Evolutionary conservation across 805 yeast species (phyloP).

Genomic region (Candida sanyiensis): DNA sequence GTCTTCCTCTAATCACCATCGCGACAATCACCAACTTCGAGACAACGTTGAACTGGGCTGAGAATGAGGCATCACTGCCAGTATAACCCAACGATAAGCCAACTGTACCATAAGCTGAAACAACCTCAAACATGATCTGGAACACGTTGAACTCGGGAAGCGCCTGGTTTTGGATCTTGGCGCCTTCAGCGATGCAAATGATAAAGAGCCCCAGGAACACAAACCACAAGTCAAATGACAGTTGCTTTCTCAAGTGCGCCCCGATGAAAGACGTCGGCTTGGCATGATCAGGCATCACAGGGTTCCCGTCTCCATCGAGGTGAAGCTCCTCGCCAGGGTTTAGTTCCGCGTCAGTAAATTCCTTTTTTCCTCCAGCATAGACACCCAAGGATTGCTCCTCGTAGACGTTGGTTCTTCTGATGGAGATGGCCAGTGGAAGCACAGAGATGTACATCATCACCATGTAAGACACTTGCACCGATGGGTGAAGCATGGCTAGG

Average conservation of each 20-base stretch:
- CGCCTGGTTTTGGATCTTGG: slow-evolving; percentile 42
- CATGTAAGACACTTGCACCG: slow-evolving; percentile 88
- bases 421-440: slow-evolving; percentile 91
- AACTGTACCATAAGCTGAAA: slow-evolving; percentile 95
- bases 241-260: slow-evolving; percentile 83
- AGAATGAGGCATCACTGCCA: slow-evolving; percentile 56
- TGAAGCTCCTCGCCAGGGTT: slow-evolving; percentile 9
- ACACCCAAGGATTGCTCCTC: slow-evolving; percentile 96
- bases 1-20: slow-evolving; percentile 91
- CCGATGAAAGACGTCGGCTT: slow-evolving; percentile 65
- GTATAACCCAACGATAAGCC: slow-evolving; percentile 89
- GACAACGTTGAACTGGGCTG: slow-evolving; percentile 61
- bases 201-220: slow-evolving; percentile 79
- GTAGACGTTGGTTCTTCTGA: slow-evolving; percentile 94
- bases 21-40: slow-evolving; percentile 84
- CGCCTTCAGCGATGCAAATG: slow-evolving; percentile 81
- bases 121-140: slow-evolving; percentile 75
- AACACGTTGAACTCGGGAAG: slow-evolving; percentile 58
- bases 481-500: slow-evolving; percentile 70
- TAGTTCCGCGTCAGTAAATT: neutral
- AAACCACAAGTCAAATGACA: slow-evolving; percentile 94
- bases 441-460: slow-evolving; percentile 98
- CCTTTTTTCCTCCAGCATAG: slow-evolving; percentile 38
- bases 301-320: neutral
- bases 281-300: slow-evolving; percentile 25